Base-by-base conservation (phyloP, 768 basidiomycete genomes). In the Mycena vulgaris region DNA sequence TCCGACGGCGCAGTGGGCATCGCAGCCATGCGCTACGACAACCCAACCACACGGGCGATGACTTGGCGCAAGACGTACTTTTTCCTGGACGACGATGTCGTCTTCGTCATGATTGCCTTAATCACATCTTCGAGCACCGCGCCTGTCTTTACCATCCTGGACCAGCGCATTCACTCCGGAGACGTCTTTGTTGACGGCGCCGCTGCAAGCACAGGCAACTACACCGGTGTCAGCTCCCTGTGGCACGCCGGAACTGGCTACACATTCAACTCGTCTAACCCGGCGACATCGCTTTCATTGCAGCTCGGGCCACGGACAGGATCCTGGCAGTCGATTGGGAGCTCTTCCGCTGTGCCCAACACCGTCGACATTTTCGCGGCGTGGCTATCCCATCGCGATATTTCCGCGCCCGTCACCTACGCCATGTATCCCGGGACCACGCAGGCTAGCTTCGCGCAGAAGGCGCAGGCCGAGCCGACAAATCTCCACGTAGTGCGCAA, bases 351-450 rank as follows among this genome's bases (percentile, higher is more conserved):
- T 10, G 77, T 78, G 2, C 68, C 75, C 7, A 72, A 74, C 51
- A 81, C 79, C 6, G 78, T 80, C 55, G 74, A 78, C 52, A 63
- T 83, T 53, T 83, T 84, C 76, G 74, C 80, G 7, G 87, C 86
- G 13, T 87, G 82, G 80, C 78, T 85, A 52, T 70, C 76, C 35
- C 82, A 85, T 64, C 52, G 66, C 45, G 74, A 76, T 64, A 52
- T 73, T 30, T 69, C 73, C n/a, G 55, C 67, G 11, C 72, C 83
- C 3, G 71, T 82, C 39, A 78, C 82, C 2, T 88, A 88, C 69
- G 78, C 79, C 21, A 76, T 84, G 47, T 87, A 82, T 72, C 86
- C 87, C 25, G 85, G 80, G 3, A 82, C 81, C 0, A 78, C 76
- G 7, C 72, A 74, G 13, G 68, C 76, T 0, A 60, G 75, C 10